Percentiles rank a stretch among this genome's conserved stretches.
phyloP scores from a whole-genome alignment of 495 filamentous ascomycete genomes.

The Tuber calosporum region DNA sequence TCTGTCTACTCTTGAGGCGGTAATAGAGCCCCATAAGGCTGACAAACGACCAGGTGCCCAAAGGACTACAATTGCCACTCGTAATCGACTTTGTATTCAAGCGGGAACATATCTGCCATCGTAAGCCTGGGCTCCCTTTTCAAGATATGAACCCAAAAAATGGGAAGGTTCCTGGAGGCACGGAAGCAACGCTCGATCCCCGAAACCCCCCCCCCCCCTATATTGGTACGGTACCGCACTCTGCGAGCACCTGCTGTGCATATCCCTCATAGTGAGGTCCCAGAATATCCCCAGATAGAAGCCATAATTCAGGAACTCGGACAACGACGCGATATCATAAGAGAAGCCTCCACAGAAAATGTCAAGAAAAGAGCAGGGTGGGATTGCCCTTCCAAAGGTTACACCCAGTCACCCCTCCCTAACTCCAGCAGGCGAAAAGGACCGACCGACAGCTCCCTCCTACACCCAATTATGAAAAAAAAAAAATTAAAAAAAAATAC shows the following conservation, averaged over 20 bases:
- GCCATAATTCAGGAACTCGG: neutral
- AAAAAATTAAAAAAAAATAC: too few species aligned
- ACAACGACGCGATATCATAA: neutral
- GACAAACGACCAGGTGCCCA: neutral
- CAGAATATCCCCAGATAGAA: neutral
- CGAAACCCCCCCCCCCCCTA: neutral
- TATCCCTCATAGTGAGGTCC: neutral
- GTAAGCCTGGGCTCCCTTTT: neutral
- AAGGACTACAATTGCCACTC: neutral
- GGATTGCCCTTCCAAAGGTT: slow-evolving; percentile 28
- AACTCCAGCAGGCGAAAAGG: slow-evolving; percentile 51
- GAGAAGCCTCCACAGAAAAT: neutral
- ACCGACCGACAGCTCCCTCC: slow-evolving; percentile 58
- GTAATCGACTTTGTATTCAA: neutral
- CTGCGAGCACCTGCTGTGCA: too few species aligned
- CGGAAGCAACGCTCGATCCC: neutral
- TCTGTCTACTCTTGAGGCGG: neutral
- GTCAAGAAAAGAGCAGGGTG: neutral
- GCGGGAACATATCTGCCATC: neutral
- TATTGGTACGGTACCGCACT: too few species aligned
- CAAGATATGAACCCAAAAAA: neutral
- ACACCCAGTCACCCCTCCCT: slow-evolving; percentile 48
- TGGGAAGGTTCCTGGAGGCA: neutral
- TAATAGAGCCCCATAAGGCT: neutral
- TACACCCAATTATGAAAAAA: slow-evolving; percentile 54